Conservation (phyloP, 495 filamentous ascomycete genomes). For the Penicillium subrubescens region DNA sequence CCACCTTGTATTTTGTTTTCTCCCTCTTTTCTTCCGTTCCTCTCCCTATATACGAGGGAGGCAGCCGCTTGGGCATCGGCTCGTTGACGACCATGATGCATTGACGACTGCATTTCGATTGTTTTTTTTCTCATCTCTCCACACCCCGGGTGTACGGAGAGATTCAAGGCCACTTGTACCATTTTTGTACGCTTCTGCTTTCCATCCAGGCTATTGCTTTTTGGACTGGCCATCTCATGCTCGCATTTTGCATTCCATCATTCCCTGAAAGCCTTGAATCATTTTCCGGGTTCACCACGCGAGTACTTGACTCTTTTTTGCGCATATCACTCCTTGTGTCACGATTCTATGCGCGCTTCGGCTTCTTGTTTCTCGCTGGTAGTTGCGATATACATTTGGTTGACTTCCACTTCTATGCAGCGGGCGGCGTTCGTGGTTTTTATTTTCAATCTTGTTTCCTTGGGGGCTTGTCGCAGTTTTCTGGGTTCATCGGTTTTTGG, state of each 20-base stretch:
- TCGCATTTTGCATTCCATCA: conserved; percentile 24
- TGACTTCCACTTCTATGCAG: conserved; percentile 25
- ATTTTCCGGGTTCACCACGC: background rate
- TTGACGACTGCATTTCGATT: conserved; percentile 39
- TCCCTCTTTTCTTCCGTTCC: conserved; percentile 12
- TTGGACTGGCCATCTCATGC: conserved; percentile 17
- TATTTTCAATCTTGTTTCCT: conserved; percentile 6
- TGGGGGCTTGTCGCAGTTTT: conserved; percentile 5
- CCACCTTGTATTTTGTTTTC: conserved; percentile 14
- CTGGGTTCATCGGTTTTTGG: background rate
- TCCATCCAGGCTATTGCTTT: conserved; percentile 1
- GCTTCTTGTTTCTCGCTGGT: conserved; percentile 11
- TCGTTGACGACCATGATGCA: conserved; percentile 45
- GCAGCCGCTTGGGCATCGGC: conserved; percentile 33
- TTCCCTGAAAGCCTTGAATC: conserved; percentile 16
- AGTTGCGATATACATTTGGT: conserved; percentile 23
- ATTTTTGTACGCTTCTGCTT: conserved; percentile 21
- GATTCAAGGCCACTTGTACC: conserved; percentile 25
- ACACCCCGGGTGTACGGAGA: conserved; percentile 33
- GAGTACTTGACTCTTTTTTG: background rate
- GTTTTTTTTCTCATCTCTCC: conserved; percentile 15
- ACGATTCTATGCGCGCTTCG: conserved; percentile 8
- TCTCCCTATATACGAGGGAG: conserved; percentile 20
- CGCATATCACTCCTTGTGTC: conserved; percentile 13
- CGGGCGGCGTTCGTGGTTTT: conserved; percentile 30